Conservation (phyloP, 768 basidiomycete genomes). For the Tulasnella sp. region DNA sequence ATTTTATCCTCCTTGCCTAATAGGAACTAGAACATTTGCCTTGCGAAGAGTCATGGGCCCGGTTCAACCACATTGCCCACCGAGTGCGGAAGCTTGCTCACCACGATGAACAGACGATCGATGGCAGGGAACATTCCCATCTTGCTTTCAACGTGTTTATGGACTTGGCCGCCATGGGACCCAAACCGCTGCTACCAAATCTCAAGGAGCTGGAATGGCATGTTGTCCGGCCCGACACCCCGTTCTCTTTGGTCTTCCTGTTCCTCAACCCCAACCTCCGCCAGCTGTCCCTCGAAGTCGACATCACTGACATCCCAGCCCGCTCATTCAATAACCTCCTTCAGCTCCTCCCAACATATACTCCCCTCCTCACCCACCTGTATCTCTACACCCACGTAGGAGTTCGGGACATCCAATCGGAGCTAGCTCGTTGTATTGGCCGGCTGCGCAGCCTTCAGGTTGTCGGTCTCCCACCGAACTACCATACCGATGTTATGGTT, state of each 20-base stretch:
- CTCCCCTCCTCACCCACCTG: constrained; percentile 23
- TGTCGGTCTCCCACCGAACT: constrained; percentile 17
- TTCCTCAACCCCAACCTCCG: constrained; percentile 23
- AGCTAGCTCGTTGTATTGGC: not conserved
- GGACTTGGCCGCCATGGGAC: constrained; percentile 16
- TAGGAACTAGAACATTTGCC: constrained; percentile 25
- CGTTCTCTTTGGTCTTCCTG: constrained; percentile 23
- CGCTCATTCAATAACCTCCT: constrained; percentile 15
- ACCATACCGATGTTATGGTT: constrained; percentile 19
- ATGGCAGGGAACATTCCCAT: constrained; percentile 21
- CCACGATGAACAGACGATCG: constrained; percentile 27
- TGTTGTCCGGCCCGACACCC: constrained; percentile 16
- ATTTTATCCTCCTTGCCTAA: not conserved
- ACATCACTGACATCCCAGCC: constrained; percentile 24
- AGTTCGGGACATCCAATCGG: constrained; percentile 1
- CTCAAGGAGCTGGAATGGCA: constrained; percentile 24
- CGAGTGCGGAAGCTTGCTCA: constrained; percentile 10
- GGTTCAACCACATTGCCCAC: constrained; percentile 21
- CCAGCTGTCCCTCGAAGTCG: constrained; percentile 22
- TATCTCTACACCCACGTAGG: constrained; percentile 19
- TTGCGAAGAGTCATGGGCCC: constrained; percentile 7
- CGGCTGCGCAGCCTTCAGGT: constrained; percentile 17
- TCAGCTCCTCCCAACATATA: constrained; percentile 12
- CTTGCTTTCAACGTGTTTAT: constrained; percentile 17
- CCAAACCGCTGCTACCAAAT: constrained; percentile 18